Conservation (phyloP, 192 early-diverging fungal species). For the Umbelopsis ramanniana region DNA sequence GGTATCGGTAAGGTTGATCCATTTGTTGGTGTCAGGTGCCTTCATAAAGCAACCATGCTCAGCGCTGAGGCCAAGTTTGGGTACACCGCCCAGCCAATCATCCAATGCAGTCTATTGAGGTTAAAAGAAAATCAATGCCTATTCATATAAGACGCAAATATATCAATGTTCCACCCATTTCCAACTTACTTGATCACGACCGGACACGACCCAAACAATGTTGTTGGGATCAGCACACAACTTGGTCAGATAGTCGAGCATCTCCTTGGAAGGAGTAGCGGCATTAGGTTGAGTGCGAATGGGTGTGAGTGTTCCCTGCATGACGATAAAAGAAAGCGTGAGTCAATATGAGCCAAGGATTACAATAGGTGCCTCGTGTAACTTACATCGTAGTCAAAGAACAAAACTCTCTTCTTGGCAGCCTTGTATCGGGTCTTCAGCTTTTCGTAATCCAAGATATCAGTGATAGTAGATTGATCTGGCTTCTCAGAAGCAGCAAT, state of each 20-base stretch:
- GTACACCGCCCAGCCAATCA: conserved; percentile 80
- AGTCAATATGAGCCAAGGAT: no score
- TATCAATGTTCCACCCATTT: neutral
- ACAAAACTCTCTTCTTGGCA: conserved; percentile 77
- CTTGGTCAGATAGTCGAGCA: conserved; percentile 74
- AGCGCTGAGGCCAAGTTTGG: conserved; percentile 76
- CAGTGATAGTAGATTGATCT: conserved; percentile 50
- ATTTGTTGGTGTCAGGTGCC: conserved; percentile 60
- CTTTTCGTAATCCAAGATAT: conserved; percentile 43
- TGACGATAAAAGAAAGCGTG: no score
- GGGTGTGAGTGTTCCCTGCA: conserved; percentile 90
- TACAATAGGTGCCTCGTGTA: neutral
- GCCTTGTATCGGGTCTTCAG: conserved; percentile 53
- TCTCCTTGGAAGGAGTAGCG: conserved; percentile 85
- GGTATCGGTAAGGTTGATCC: conserved; percentile 59
- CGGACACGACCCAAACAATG: conserved; percentile 91
- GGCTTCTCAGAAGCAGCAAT: conserved; percentile 48
- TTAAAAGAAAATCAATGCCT: neutral
- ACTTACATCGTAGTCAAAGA: conserved; percentile 93
- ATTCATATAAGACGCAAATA: neutral
- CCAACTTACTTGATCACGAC: conserved; percentile 75
- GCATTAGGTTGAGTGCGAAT: conserved; percentile 86
- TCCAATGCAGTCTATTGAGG: conserved; percentile 63
- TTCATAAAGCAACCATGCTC: conserved; percentile 91
- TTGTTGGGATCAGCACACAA: conserved; percentile 83